phyloP scores from a whole-genome alignment of 2,329 filamentous ascomycete species.

The Triangularia setosa region DNA sequence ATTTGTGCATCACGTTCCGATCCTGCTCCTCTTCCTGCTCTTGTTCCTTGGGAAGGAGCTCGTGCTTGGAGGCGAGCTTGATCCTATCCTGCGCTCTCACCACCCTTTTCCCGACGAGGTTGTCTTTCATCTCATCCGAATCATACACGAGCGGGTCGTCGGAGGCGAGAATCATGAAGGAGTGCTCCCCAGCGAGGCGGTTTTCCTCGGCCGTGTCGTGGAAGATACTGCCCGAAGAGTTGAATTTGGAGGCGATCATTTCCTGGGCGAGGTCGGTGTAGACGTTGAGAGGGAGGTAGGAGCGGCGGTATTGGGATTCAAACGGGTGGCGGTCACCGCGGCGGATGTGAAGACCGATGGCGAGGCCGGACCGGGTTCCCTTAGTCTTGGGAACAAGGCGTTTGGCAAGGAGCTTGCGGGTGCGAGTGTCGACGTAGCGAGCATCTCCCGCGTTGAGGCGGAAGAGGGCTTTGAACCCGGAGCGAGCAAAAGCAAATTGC shows the following conservation, averaged over 20 bases:
- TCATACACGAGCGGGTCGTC: constrained; percentile 76
- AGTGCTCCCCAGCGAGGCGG: constrained; percentile 35
- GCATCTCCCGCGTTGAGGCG: constrained; percentile 62
- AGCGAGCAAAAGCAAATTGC: constrained; percentile 64
- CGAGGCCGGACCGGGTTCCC: constrained; percentile 44
- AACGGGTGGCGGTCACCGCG: constrained; percentile 74
- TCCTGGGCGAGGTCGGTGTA: constrained; percentile 60
- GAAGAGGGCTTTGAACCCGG: constrained; percentile 72
- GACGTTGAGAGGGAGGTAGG: constrained; percentile 70
- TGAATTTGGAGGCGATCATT: constrained; percentile 49
- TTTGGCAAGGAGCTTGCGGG: constrained; percentile 51
- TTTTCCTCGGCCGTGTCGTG: constrained; percentile 31
- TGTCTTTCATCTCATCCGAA: constrained; percentile 34
- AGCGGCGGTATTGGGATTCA: constrained; percentile 71
- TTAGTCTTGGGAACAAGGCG: constrained; percentile 32
- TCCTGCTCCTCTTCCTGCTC: constrained; percentile 38
- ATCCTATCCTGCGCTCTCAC: constrained; percentile 70
- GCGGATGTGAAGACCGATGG: constrained; percentile 73
- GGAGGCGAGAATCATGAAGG: constrained; percentile 64
- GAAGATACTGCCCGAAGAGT: constrained; percentile 33
- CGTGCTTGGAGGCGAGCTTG: constrained; percentile 63
- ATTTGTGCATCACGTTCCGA: constrained; percentile 54
- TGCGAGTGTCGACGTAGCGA: constrained; percentile 58
- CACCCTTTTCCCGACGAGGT: constrained; percentile 50
- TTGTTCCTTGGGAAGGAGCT: constrained; percentile 34